Evolutionary conservation across 2,329 filamentous ascomycete species (phyloP), one percentile per base, ranked within the genome.

Genomic region (Trichophyton rubrum): DNA sequence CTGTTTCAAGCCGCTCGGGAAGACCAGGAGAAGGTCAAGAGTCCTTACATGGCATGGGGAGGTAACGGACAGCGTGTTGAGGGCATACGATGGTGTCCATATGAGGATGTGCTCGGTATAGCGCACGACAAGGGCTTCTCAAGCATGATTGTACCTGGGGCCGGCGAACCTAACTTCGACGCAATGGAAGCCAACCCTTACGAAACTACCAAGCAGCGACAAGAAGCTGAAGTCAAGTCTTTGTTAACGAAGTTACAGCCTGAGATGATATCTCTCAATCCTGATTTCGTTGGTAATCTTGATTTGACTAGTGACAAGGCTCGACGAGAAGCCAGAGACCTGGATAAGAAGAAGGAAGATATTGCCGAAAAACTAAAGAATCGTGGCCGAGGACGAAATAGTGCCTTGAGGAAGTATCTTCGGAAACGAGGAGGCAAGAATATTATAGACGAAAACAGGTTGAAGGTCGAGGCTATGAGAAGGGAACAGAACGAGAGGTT

Each of bases 131-230:
- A 85, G 62, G 93, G 93, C 13, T 97, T 97, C 77, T 88, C 87
- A 15, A 93, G 87, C 60, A 84, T 96, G 70, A 84, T 99, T 67
- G 85, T 97, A 1, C 93, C 93, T 6, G 93, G 93, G 56, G 88
- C 92, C n/a, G 93, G 93, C 64, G 93, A 99, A 74, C 85, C 93
- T 71, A 97, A 97, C 81, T 96, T 89, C 72, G 93, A 99, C 73
- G 88, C 90, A 2, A 79, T 96, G 59, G 93, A 99, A 74, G 80
- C 86, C 67, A 99, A 99, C 78, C 93, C 93, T 38, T 97, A 92
- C 81, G 93, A 97, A 77, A 96, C 87, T 59, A 82, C 80, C 69
- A 95, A 93, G 76, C 91, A 97, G 77, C 84, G 93, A 68, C 91
- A 95, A 74, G 93, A 99, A 75, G 82, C 82, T 58, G 93, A 99